Conservation (phyloP, 208 protist species). For the Borovskyia barvae region DNA sequence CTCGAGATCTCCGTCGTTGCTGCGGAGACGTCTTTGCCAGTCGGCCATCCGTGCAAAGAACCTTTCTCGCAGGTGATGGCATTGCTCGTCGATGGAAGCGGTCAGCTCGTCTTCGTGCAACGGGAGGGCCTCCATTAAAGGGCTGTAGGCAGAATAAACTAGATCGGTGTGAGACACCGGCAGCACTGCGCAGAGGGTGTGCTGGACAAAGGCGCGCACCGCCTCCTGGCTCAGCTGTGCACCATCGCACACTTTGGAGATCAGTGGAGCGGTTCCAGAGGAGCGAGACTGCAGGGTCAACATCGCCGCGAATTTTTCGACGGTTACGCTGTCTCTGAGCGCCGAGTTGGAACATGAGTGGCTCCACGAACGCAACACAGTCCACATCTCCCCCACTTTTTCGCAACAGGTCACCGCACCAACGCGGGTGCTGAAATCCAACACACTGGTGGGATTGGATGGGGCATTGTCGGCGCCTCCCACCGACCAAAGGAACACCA, state of each 20-base stretch:
- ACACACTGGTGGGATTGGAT: constrained; percentile 14
- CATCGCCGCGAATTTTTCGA: constrained; percentile 9
- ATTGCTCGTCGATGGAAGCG: constrained; percentile 23
- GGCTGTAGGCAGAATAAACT: constrained; percentile 25
- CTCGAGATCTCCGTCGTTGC: background rate
- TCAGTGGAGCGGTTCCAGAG: background rate
- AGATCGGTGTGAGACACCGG: constrained; percentile 33
- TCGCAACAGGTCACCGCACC: constrained; percentile 31
- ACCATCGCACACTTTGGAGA: constrained; percentile 9
- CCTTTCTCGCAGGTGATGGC: constrained; percentile 3
- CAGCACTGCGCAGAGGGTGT: constrained; percentile 26
- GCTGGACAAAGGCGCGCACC: constrained; percentile 14
- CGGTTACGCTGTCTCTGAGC: background rate
- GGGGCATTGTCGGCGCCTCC: background rate
- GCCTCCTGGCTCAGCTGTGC: constrained; percentile 4
- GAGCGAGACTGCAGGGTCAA: constrained; percentile 11
- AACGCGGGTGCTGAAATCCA: constrained; percentile 11
- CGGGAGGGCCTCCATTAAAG: constrained; percentile 33
- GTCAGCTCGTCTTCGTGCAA: constrained; percentile 41
- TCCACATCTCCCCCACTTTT: constrained; percentile 28
- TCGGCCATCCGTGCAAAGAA: background rate
- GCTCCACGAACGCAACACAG: constrained; percentile 26
- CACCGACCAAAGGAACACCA: background rate
- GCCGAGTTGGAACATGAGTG: constrained; percentile 11
- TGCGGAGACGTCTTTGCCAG: constrained; percentile 8